Conservation (phyloP, 345 rosid species). For the Mangifera indica region DNA sequence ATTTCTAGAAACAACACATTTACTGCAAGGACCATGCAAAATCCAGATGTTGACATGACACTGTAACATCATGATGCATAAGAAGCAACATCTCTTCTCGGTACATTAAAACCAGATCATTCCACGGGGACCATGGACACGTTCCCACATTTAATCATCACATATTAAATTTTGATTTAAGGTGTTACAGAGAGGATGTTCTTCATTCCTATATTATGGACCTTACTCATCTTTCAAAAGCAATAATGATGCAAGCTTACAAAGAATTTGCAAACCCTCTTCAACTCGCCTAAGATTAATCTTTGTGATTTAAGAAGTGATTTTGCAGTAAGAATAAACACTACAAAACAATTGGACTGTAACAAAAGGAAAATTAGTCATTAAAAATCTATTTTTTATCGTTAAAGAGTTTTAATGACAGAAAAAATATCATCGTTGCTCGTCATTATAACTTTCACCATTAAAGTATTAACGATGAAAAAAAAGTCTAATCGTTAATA, state of each 20-base stretch:
- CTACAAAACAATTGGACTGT: too few species aligned
- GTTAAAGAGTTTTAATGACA: too few species aligned
- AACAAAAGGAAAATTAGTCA: too few species aligned
- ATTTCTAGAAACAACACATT: background rate
- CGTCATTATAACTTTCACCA: too few species aligned
- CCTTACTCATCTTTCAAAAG: background rate
- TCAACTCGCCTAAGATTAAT: background rate
- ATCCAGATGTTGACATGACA: background rate
- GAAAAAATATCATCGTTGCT: too few species aligned
- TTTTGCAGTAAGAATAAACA: background rate
- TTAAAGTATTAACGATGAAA: too few species aligned
- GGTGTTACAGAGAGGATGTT: background rate
- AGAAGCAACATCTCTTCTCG: background rate
- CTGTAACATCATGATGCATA: background rate
- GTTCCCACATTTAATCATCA: background rate
- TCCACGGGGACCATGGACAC: background rate
- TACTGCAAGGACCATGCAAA: background rate
- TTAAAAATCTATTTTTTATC: too few species aligned
- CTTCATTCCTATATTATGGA: background rate
- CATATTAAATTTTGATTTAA: background rate
- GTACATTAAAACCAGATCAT: background rate
- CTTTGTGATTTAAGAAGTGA: background rate
- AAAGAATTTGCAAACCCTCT: constrained; percentile 1
- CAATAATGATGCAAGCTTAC: constrained; percentile 10
- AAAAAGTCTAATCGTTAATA: too few species aligned